Percentiles rank a stretch among this genome's conserved stretches.
These are phyloP conservation scores for Scenedesmus sp. DNA, from an alignment of 163 green algal genomes.

Conservation along the genomic window DNA sequence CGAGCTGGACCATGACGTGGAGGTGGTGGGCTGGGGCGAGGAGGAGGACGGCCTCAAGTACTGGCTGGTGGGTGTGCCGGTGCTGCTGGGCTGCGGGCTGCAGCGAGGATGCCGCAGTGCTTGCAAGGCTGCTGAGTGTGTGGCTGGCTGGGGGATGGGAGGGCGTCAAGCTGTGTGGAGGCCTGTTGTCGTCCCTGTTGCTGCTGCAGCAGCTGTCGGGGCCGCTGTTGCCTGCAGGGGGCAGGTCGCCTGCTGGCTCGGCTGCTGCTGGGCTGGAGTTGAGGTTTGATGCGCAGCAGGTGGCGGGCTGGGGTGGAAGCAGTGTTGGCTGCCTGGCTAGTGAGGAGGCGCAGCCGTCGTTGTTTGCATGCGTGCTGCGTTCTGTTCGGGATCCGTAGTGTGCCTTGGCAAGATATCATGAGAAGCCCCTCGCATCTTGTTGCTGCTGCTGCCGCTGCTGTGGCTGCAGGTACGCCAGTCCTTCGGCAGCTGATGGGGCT, in stretches of 20 bases:
- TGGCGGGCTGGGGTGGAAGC: conserved; percentile 83
- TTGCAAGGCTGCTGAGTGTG: neutral
- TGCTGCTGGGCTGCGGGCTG: too few species aligned
- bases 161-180: neutral
- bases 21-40: conserved; percentile 89
- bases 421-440: neutral
- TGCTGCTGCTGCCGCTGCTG: neutral
- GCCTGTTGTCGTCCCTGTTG: neutral
- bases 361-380: too few species aligned
- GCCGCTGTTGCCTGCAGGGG: too few species aligned
- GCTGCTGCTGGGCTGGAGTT: conserved; percentile 81
- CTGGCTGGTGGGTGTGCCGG: conserved; percentile 75
- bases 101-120: too few species aligned
- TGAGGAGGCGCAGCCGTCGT: too few species aligned
- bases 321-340: too few species aligned
- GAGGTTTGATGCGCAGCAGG: too few species aligned
- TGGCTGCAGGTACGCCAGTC: conserved; percentile 68
- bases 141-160: neutral
- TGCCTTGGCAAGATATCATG: too few species aligned
- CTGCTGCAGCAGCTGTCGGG: too few species aligned
- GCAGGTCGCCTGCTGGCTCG: too few species aligned
- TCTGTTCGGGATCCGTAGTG: too few species aligned
- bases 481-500: conserved; percentile 89
- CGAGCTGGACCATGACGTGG: conserved; percentile 89
- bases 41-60: conserved; percentile 76